Conservation (phyloP, 192 early-diverging fungal genomes). For the Funneliformis geosporum region DNA sequence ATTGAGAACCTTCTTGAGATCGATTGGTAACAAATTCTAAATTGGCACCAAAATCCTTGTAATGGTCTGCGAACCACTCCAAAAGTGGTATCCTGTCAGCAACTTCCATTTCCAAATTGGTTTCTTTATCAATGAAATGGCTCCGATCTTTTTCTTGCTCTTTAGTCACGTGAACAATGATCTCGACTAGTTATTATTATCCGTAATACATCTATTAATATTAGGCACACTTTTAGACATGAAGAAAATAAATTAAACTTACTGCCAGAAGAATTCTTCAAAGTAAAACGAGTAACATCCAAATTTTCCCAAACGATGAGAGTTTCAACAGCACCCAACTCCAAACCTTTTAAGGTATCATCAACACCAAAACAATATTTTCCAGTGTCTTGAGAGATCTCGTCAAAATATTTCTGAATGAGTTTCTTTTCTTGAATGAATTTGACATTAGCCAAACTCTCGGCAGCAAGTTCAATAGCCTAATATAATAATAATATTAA, state of each 20-base stretch:
- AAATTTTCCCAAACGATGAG: slow-evolving; percentile 98
- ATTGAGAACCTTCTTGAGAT: slow-evolving; percentile 95
- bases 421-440: slow-evolving; percentile 99
- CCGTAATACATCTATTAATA: neutral
- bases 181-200: slow-evolving; percentile 43
- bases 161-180: slow-evolving; percentile 76
- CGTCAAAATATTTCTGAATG: slow-evolving; percentile 94
- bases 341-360: slow-evolving; percentile 94
- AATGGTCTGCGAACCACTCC: slow-evolving; percentile 98
- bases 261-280: slow-evolving; percentile 74
- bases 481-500: slow-evolving; percentile 37
- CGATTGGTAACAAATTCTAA: slow-evolving; percentile 97
- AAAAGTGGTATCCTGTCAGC: slow-evolving; percentile 80
- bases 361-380: slow-evolving; percentile 95
- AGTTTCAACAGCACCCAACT: slow-evolving; percentile 98
- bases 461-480: slow-evolving; percentile 91
- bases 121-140: slow-evolving; percentile 68
- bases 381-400: slow-evolving; percentile 95
- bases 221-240: neutral
- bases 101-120: slow-evolving; percentile 78
- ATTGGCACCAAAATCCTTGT: slow-evolving; percentile 93
- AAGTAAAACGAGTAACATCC: slow-evolving; percentile 73
- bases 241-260: neutral
- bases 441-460: slow-evolving; percentile 94
- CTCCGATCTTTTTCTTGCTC: slow-evolving; percentile 81